These are phyloP conservation scores for Pyrenochaeta sp. DNA, from an alignment of 2,329 filamentous ascomycete genomes.

Conservation along the genomic window DNA sequence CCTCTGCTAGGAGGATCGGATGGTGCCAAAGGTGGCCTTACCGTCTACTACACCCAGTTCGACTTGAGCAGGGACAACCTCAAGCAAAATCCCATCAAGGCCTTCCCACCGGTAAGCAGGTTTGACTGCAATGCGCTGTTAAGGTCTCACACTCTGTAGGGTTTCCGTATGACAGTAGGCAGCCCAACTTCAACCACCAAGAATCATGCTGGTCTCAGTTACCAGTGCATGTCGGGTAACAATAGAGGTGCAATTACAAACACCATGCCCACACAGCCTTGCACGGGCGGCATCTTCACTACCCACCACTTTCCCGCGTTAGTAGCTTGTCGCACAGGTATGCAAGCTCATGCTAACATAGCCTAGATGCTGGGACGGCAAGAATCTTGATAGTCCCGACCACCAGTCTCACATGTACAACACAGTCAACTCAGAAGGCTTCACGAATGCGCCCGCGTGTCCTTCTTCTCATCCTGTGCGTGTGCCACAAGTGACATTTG, in stretches of 20 bases:
- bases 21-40: slow-evolving; percentile 33
- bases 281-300: slow-evolving; percentile 36
- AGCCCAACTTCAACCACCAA: slow-evolving; percentile 38
- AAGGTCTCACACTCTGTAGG: slow-evolving; percentile 15
- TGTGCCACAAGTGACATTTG: slow-evolving; percentile 34
- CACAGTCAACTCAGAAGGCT: slow-evolving; percentile 27
- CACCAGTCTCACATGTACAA: slow-evolving; percentile 61
- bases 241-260: slow-evolving; percentile 29
- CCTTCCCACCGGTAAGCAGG: slow-evolving; percentile 30
- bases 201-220: slow-evolving; percentile 30
- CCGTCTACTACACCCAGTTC: slow-evolving; percentile 42
- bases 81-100: slow-evolving; percentile 27
- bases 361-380: slow-evolving; percentile 55
- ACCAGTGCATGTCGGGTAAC: slow-evolving; percentile 28
- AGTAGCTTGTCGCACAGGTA: slow-evolving; percentile 5
- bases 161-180: slow-evolving; percentile 42
- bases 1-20: slow-evolving; percentile 34
- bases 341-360: background rate
- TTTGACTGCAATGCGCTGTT: background rate
- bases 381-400: slow-evolving; percentile 59
- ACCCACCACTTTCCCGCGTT: slow-evolving; percentile 37
- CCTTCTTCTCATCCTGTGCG: slow-evolving; percentile 32
- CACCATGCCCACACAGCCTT: slow-evolving; percentile 32
- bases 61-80: slow-evolving; percentile 44
- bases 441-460: slow-evolving; percentile 32